phyloP scores from a whole-genome alignment of 371 early-diverging fungal genomes.

The Smittium mucronatum region DNA sequence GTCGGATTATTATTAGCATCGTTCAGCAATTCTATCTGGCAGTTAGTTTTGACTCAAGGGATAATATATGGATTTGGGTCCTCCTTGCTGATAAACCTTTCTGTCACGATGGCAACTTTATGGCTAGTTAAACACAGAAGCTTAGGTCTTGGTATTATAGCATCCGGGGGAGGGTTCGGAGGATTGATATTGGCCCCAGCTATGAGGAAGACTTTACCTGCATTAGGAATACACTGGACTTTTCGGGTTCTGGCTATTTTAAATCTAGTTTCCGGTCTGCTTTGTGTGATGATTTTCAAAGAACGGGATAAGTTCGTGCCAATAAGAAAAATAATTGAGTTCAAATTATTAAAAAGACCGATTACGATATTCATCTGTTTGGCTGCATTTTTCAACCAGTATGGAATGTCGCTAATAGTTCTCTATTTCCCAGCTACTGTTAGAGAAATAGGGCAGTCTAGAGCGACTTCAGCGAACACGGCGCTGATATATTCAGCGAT shows the following conservation, averaged over 20 bases:
- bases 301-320: not conserved
- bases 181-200: conserved; percentile 7
- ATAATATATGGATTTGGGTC: conserved; percentile 33
- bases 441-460: not conserved
- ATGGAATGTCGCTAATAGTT: not conserved
- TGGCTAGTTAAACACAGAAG: conserved; percentile 8
- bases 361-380: not conserved
- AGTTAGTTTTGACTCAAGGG: conserved; percentile 33
- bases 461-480: not conserved
- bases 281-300: not conserved
- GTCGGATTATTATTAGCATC: conserved; percentile 11
- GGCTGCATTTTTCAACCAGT: not conserved
- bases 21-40: conserved; percentile 6
- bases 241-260: conserved; percentile 44
- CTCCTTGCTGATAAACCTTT: conserved; percentile 25
- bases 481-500: not conserved
- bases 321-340: conserved; percentile 19
- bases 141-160: not conserved
- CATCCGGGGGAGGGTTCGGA: conserved; percentile 8
- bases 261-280: not conserved
- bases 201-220: not conserved
- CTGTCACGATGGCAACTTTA: conserved; percentile 16
- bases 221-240: conserved; percentile 40
- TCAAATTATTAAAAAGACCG: conserved; percentile 9
- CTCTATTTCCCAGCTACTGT: not conserved